phyloP scores from a whole-genome alignment of 495 filamentous ascomycete genomes.

The Tuber calosporum region DNA sequence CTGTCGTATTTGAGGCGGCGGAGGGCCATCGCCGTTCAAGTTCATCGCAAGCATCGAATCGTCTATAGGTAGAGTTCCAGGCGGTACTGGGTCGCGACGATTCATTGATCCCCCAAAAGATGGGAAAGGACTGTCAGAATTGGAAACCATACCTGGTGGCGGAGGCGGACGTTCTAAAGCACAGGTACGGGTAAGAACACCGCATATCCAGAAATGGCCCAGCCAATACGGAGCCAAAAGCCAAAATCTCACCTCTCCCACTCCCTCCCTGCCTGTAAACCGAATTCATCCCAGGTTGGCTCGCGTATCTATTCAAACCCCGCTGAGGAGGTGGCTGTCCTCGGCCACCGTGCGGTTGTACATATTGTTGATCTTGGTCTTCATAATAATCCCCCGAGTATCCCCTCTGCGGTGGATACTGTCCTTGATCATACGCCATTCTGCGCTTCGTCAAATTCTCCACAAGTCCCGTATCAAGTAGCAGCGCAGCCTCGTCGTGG shows the following conservation, averaged over 20 bases:
- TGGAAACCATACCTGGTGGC: slow-evolving; percentile 14
- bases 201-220: background rate
- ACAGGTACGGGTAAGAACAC: background rate
- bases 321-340: background rate
- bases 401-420: background rate
- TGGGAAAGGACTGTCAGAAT: slow-evolving; percentile 24
- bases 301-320: slow-evolving; percentile 1
- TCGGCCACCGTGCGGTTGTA: slow-evolving; percentile 6
- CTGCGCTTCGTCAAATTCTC: background rate
- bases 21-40: slow-evolving; percentile 7
- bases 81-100: slow-evolving; percentile 21
- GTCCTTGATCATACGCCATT: background rate
- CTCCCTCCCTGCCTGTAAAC: slow-evolving; percentile 4
- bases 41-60: slow-evolving; percentile 28
- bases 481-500: background rate
- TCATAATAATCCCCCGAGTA: background rate
- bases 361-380: background rate
- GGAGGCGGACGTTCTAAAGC: slow-evolving; percentile 9
- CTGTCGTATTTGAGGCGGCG: slow-evolving; percentile 6
- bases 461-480: background rate
- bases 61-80: slow-evolving; percentile 26
- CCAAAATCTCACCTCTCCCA: slow-evolving; percentile 12
- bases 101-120: slow-evolving; percentile 14
- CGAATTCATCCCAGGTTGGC: background rate
- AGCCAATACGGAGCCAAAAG: background rate